A percentile compares a stretch with the other conserved stretches of the same genome.
Evolutionary conservation across 2,329 filamentous ascomycete species (phyloP).

Genomic region (Diaporthe sp.): DNA sequence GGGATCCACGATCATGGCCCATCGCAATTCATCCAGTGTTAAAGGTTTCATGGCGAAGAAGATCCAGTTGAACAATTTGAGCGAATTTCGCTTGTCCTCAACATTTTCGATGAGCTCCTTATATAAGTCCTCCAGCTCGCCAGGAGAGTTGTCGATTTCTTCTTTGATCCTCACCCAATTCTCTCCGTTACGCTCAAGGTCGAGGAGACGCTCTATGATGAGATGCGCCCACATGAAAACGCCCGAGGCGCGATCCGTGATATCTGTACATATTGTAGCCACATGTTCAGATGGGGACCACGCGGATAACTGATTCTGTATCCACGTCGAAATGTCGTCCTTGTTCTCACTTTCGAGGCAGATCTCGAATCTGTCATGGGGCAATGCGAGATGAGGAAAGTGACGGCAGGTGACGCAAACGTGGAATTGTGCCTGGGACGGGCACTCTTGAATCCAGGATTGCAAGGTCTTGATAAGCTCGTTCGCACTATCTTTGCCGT

Average conservation of each 20-base stretch:
- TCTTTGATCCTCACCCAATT: constrained; percentile 41
- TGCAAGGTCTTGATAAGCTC: constrained; percentile 42
- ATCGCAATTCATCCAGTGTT: constrained; percentile 46
- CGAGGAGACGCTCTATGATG: constrained; percentile 42
- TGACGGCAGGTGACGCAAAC: constrained; percentile 52
- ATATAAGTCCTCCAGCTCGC: constrained; percentile 46
- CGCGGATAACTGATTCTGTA: constrained; percentile 42
- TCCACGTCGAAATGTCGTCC: constrained; percentile 47
- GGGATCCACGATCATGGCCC: constrained; percentile 47
- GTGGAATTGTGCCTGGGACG: constrained; percentile 35
- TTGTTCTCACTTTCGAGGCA: constrained; percentile 48
- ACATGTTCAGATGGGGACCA: constrained; percentile 20
- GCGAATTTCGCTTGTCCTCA: constrained; percentile 35
- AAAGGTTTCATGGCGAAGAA: constrained; percentile 47
- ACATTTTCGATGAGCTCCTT: constrained; percentile 41
- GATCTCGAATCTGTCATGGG: constrained; percentile 43
- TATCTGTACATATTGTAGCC: constrained; percentile 26
- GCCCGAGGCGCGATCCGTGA: constrained; percentile 46
- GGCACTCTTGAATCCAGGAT: constrained; percentile 41
- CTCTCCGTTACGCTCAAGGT: constrained; percentile 38
- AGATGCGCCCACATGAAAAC: constrained; percentile 54
- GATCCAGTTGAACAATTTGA: constrained; percentile 50
- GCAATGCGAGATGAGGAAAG: constrained; percentile 45
- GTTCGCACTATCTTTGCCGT: constrained; percentile 44
- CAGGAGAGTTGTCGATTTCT: constrained; percentile 41